Evolutionary conservation across 164 flowering plant genomes (phyloP).

Genomic region (Vitis riparia): DNA sequence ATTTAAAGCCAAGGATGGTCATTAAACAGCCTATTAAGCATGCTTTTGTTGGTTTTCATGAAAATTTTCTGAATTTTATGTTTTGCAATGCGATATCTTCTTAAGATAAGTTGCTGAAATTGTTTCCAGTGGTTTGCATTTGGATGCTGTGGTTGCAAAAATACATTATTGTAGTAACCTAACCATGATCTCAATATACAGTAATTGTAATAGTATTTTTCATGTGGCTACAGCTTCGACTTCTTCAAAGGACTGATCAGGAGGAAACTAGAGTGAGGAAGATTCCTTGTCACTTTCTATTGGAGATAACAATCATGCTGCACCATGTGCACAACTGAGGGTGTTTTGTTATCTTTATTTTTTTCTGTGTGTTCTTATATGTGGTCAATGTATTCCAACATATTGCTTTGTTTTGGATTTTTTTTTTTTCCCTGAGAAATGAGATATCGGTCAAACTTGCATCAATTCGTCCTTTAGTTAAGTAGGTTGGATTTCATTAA

Average conservation of each 20-base stretch:
- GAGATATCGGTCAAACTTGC: neutral
- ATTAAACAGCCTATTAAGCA: too few species aligned
- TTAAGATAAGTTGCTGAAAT: neutral
- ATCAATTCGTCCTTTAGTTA: neutral
- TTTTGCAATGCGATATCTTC: too few species aligned
- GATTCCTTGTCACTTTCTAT: slow-evolving; percentile 9
- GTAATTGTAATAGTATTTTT: neutral
- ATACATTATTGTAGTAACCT: neutral
- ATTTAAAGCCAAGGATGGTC: too few species aligned
- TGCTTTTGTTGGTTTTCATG: too few species aligned
- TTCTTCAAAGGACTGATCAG: slow-evolving; percentile 78
- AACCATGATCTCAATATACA: neutral
- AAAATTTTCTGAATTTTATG: too few species aligned
- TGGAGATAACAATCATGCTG: slow-evolving; percentile 11
- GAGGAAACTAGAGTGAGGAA: slow-evolving; percentile 54
- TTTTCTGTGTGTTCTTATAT: neutral
- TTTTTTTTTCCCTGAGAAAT: neutral
- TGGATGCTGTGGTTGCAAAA: neutral
- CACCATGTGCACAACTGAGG: slow-evolving; percentile 9
- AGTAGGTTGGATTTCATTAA: neutral
- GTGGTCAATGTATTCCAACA: neutral
- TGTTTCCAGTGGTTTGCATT: neutral
- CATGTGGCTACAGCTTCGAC: slow-evolving; percentile 58
- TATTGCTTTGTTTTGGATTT: neutral
- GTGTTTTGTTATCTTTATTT: neutral